Conservation (phyloP, 495 filamentous ascomycete species). For the Hypoxylon fuscum region DNA sequence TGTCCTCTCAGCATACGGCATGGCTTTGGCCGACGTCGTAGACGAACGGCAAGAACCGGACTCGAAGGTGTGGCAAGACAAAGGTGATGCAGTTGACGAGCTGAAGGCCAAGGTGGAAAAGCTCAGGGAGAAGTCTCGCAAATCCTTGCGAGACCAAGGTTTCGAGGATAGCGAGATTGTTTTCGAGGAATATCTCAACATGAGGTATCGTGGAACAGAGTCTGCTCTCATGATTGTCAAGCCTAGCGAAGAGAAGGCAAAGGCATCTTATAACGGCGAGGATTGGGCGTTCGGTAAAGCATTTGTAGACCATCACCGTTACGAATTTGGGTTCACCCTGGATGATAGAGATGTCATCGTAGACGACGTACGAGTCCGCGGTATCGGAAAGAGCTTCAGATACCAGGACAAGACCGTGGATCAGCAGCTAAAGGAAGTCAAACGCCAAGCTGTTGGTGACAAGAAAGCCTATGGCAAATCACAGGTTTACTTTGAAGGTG, state of each 20-base stretch:
- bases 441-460: slow-evolving; percentile 53
- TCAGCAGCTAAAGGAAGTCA: slow-evolving; percentile 75
- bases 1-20: slow-evolving; percentile 62
- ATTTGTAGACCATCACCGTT: slow-evolving; percentile 86
- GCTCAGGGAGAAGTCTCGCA: slow-evolving; percentile 72
- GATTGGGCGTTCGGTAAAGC: slow-evolving; percentile 83
- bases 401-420: slow-evolving; percentile 82
- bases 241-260: slow-evolving; percentile 65
- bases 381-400: slow-evolving; percentile 87
- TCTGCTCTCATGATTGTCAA: slow-evolving; percentile 85
- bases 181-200: slow-evolving; percentile 89
- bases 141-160: slow-evolving; percentile 74
- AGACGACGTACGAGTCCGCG: slow-evolving; percentile 89
- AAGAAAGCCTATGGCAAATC: slow-evolving; percentile 65
- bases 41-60: slow-evolving; percentile 92
- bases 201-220: slow-evolving; percentile 88
- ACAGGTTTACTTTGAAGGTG: slow-evolving; percentile 76
- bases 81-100: slow-evolving; percentile 59
- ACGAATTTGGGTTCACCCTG: slow-evolving; percentile 94
- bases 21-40: slow-evolving; percentile 63
- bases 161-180: slow-evolving; percentile 76
- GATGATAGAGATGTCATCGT: slow-evolving; percentile 90
- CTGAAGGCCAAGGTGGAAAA: slow-evolving; percentile 67
- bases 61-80: slow-evolving; percentile 77
- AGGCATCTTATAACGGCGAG: slow-evolving; percentile 66